Base-by-base conservation (phyloP, 768 basidiomycete genomes). In the Pleurotus platypus region DNA sequence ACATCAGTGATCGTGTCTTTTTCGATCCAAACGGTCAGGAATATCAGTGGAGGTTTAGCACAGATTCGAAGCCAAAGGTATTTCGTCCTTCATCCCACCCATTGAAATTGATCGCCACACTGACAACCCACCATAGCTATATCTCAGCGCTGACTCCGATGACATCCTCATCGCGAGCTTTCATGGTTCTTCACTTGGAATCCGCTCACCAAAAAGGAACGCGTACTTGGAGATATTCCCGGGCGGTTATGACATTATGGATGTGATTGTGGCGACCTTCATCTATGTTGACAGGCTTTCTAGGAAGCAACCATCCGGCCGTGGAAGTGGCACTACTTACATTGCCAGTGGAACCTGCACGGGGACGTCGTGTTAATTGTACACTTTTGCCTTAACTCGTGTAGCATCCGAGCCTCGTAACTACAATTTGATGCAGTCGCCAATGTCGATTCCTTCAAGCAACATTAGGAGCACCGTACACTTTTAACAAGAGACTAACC, bases 211-310 rank as follows among this genome's bases (percentile, higher is more conserved):
- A 18, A 49, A 12, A 5, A 55, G 46, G 8, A 58, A 48, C 2
- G 61, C 62, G 4, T 63, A 55, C 22, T 61, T 69, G 4, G 66
- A 68, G 42, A 66, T 68, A 37, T 59, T 58, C 37, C 60, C 64
- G 20, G 58, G 53, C n/a, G 70, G 68, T 1, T 57, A 63, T 57
- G 58, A 64, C 35, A 68, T 70, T 53, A 37, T 65, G 5, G 66
- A 69, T 48, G 57, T 61, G 20, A 67, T 71, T 20, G 42, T 71
- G 4, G 47, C 69, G 3, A 70, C 71, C 3, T 71, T 71, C 48
- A 58, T 70, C 30, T 70, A 67, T 46, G 49, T 70, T 16, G 66
- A 70, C 48, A 67, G 66, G 57, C 24, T 35, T 64, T 15, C 60
- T 67, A 27, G 62, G 61, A 51, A 65, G 64, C 18, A 64, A 55